These are phyloP conservation scores for Narthecium ossifragum DNA, from an alignment of 106 monocot genomes.

Conservation along the genomic window DNA sequence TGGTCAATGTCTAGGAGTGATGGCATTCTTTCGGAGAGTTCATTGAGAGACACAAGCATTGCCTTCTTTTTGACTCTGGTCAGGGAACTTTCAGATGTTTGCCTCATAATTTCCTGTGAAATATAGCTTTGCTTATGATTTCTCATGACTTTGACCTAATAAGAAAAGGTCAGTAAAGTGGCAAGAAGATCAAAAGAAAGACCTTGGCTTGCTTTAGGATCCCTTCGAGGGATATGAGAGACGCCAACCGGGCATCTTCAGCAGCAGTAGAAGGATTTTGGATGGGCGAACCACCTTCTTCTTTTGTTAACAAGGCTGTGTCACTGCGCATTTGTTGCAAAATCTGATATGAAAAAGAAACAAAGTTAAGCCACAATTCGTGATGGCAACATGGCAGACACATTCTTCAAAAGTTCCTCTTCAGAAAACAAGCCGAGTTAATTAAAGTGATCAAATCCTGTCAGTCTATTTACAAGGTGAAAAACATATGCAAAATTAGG, in stretches of 20 bases:
- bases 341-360: constrained; percentile 43
- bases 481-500: too few relatives aligned
- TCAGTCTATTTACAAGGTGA: too few relatives aligned
- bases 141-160: too few relatives aligned
- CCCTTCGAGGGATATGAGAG: constrained; percentile 87
- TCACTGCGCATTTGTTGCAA: constrained; percentile 92
- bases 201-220: constrained; percentile 90
- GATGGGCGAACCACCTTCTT: constrained; percentile 95
- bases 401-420: too few relatives aligned
- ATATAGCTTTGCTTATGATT: neutral
- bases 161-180: too few relatives aligned
- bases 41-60: constrained; percentile 58
- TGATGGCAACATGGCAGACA: too few relatives aligned
- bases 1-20: constrained; percentile 93
- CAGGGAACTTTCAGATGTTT: constrained; percentile 53
- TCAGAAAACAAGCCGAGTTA: too few relatives aligned
- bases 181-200: neutral
- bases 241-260: constrained; percentile 96
- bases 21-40: constrained; percentile 75
- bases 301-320: constrained; percentile 76
- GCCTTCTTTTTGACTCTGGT: constrained; percentile 78
- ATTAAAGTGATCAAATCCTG: too few relatives aligned
- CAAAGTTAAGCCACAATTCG: too few relatives aligned
- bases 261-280: constrained; percentile 95
- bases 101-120: constrained; percentile 73